Conservation (phyloP, 176 grass and related monocot genomes). For the Triticum timopheevii region DNA sequence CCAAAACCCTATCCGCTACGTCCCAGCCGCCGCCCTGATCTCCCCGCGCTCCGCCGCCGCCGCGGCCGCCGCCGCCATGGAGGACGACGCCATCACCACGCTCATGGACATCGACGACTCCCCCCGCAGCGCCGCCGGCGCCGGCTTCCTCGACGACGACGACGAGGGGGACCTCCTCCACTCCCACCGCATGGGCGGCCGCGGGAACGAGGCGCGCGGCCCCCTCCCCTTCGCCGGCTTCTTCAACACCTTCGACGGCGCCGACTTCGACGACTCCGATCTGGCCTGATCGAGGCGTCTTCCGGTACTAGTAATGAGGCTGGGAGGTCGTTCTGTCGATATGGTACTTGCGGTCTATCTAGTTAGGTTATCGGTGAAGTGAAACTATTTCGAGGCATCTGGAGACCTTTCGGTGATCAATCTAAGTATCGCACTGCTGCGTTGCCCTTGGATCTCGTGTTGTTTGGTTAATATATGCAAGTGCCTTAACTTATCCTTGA, state of each 20-base stretch:
- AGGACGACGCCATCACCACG: slow-evolving; percentile 47
- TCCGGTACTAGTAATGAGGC: not conserved
- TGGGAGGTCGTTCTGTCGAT: slow-evolving; percentile 17
- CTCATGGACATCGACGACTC: slow-evolving; percentile 67
- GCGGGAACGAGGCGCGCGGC: not conserved
- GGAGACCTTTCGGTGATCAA: slow-evolving; percentile 3
- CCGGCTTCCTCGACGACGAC: slow-evolving; percentile 41
- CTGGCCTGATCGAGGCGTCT: slow-evolving; percentile 24
- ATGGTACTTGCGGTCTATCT: not conserved
- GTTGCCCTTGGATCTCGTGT: not conserved
- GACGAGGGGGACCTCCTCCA: slow-evolving; percentile 36
- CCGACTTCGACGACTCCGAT: slow-evolving; percentile 59
- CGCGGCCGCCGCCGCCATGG: slow-evolving; percentile 31
- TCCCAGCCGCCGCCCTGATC: not conserved
- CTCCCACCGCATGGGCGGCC: not conserved
- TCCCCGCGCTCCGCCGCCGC: not conserved
- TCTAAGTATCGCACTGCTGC: not conserved
- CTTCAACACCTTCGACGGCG: slow-evolving; percentile 56
- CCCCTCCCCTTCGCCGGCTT: slow-evolving; percentile 39
- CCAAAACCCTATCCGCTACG: slow-evolving; percentile 21
- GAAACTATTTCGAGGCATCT: not conserved
- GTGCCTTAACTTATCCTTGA: not conserved
- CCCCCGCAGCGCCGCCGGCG: slow-evolving; percentile 21
- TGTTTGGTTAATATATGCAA: not conserved
- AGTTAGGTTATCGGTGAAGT: slow-evolving; percentile 5